Evolutionary conservation across 257 asterid species (phyloP).

Genomic region (Fraxinus cuspidata): DNA sequence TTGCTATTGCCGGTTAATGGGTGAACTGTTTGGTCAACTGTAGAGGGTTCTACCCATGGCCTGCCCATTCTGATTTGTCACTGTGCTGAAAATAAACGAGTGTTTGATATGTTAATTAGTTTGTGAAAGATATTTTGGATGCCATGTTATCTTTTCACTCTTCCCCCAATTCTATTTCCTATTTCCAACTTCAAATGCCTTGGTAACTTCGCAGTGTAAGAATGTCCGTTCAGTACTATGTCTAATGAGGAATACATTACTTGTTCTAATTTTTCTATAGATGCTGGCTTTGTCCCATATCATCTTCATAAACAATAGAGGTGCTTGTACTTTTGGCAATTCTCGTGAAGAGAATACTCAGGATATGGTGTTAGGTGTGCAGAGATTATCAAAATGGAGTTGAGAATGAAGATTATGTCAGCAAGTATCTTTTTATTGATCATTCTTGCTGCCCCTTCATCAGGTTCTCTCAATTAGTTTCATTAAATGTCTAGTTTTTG

Average conservation of each 20-base stretch:
- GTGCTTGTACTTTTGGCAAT: too few relatives aligned
- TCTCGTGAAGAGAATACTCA: too few relatives aligned
- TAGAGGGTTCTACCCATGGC: too few relatives aligned
- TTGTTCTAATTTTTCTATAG: too few relatives aligned
- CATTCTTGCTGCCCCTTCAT: constrained; percentile 27
- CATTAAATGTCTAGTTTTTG: too few relatives aligned
- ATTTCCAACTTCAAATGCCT: not conserved
- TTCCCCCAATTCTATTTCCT: not conserved
- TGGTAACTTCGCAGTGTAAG: not conserved
- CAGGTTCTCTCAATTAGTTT: too few relatives aligned
- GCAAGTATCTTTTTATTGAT: constrained; percentile 26
- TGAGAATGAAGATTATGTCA: constrained; percentile 30
- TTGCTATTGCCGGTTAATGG: not conserved
- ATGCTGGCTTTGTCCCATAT: too few relatives aligned
- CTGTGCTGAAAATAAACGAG: constrained; percentile 19
- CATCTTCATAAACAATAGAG: too few relatives aligned
- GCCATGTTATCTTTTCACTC: not conserved
- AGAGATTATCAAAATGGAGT: not conserved
- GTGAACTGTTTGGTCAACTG: too few relatives aligned
- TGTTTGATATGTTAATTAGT: constrained; percentile 23
- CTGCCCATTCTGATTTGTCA: too few relatives aligned
- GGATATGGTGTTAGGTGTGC: constrained; percentile 1
- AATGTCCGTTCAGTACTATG: not conserved
- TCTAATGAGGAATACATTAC: too few relatives aligned
- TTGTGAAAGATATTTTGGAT: constrained; percentile 3